phyloP scores from a whole-genome alignment of 441 rosid species.

The Euphorbia celastroides region DNA sequence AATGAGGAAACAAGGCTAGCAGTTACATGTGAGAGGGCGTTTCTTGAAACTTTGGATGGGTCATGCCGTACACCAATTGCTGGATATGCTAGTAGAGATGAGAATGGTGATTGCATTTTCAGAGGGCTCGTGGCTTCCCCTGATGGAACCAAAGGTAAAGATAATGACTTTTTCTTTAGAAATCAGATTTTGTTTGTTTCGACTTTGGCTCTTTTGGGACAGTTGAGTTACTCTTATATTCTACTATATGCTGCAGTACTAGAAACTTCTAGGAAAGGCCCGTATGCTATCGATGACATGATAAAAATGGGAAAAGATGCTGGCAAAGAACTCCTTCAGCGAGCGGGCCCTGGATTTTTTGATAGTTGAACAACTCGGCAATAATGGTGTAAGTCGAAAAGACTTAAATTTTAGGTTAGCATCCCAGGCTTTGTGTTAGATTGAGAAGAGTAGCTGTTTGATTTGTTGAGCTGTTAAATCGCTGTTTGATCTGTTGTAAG shows the following conservation, averaged over 20 bases:
- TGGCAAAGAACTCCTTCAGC: constrained; percentile 77
- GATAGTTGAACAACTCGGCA: constrained; percentile 26
- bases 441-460: constrained; percentile 16
- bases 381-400: constrained; percentile 1
- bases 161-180: background rate
- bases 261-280: constrained; percentile 83
- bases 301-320: constrained; percentile 83
- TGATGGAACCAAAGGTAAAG: constrained; percentile 75
- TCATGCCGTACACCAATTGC: constrained; percentile 99
- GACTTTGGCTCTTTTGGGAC: background rate
- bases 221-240: background rate
- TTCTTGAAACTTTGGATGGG: constrained; percentile 69
- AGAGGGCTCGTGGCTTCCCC: constrained; percentile 94
- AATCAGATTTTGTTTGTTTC: background rate
- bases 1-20: constrained; percentile 94
- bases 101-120: constrained; percentile 72
- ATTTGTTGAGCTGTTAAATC: no score
- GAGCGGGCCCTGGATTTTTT: constrained; percentile 81
- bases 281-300: constrained; percentile 68
- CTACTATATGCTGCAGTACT: constrained; percentile 56
- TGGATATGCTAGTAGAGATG: constrained; percentile 72
- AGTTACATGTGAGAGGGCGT: constrained; percentile 84
- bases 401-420: background rate
- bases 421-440: constrained; percentile 4
- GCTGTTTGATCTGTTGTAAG: constrained; percentile 21